Evolutionary conservation across 345 rosid species (phyloP).

Genomic region (Citrus glauca): DNA sequence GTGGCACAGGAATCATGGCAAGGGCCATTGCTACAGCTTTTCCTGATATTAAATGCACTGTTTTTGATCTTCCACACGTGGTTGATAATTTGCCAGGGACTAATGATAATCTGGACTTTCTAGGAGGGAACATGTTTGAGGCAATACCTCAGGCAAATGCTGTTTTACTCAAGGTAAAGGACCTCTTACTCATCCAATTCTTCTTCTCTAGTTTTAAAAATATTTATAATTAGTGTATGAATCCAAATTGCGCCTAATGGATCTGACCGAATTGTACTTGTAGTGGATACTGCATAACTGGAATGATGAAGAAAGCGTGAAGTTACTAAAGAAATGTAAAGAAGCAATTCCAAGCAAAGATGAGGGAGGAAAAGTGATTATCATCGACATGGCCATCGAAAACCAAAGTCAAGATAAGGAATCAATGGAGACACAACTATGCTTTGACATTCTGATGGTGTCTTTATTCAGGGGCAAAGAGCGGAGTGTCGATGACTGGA

Average conservation of each 20-base stretch:
- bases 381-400: background rate
- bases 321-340: background rate
- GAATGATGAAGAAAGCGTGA: background rate
- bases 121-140: no score
- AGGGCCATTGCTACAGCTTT: constrained; percentile 20
- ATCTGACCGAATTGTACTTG: no score
- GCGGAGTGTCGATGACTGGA: constrained; percentile 40
- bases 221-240: no score
- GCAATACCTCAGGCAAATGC: no score
- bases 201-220: no score
- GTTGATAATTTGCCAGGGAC: constrained; percentile 17
- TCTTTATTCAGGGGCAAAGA: constrained; percentile 21
- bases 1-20: constrained; percentile 16
- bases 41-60: constrained; percentile 31
- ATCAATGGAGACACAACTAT: constrained; percentile 29
- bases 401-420: background rate
- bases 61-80: constrained; percentile 40
- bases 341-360: no score
- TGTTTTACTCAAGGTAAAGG: no score
- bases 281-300: constrained; percentile 1
- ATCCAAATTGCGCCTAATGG: no score
- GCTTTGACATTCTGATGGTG: constrained; percentile 42
- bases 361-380: no score
- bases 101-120: no score
- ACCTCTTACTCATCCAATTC: no score